Base-by-base conservation (phyloP, 495 filamentous ascomycete genomes). In the Lasiosphaeria hispida region DNA sequence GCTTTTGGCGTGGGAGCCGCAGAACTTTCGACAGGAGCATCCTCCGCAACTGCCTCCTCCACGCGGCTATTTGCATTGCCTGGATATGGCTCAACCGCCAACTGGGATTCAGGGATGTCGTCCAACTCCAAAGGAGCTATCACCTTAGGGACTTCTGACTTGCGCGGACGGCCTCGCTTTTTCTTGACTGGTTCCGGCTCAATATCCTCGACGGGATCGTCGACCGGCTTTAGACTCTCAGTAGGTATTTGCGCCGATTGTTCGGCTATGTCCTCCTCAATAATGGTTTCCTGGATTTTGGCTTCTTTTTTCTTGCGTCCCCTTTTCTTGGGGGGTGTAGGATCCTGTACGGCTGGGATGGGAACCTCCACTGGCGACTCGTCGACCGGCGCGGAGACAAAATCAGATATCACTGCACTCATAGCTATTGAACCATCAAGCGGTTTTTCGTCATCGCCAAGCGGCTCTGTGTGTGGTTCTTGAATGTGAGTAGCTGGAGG, bases 261-360 rank as follows among this genome's bases (percentile, higher is more conserved):
- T 14, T 60, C 53, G 18, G n/a, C 38, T 7, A 15, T 3, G 8
- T 51, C 50, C 2, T 35, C 18, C 3, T 43, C 38, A 3, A 17
- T 15, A 4, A 17, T 0, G 7, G n/a, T 18, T 4, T 48, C 53
- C 15, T 58, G 35, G 9, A 39, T 38, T 41, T 33, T 34, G 1
- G 51, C 17, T 10, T 61, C 52, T 36, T 63, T 66, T 49, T 55
- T 63, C 48, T 61, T 66, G n/a, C 61, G 57, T 3, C 61, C 61
- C 34, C 61, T 51, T 48, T 61, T 66, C 37, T 57, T 60, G n/a
- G 35, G 48, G 44, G 43, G 0, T 44, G 30, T 48, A 5, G 38
- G 38, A 7, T 55, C 40, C n/a, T 34, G n/a, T 19, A 7, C 38
- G 10, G 30, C 37, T 33, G 23, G 54, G 10, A 9, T 40, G 19